Base-by-base conservation (phyloP, 768 basidiomycete genomes). In the Lactifluus pinguis region DNA sequence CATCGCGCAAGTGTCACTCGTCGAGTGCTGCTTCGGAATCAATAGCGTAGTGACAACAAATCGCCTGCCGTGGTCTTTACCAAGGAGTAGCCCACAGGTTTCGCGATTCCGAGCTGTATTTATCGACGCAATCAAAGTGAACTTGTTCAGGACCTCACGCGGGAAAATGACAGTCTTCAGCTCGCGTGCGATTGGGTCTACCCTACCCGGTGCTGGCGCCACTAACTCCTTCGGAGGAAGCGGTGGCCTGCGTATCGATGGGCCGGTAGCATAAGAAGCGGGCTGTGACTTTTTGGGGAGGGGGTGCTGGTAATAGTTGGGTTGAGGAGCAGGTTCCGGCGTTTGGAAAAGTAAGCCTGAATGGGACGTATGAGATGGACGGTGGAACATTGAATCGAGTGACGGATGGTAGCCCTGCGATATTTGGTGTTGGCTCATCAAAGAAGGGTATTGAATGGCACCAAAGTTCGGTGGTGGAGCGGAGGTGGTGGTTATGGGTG, bases 1-100 rank as follows among this genome's bases (percentile, higher is more conserved):
- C 87, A 93, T 95, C 36, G 85, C 84, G 71, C 93, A 95, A n/a
- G 91, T 92, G 74, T 95, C 91, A 60, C 86, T 84, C 64, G 91
- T 92, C 61, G 89, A 86, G 60, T 84, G 85, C 68, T 95, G 93
- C 71, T 82, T 88, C n/a, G 93, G 93, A 17, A 95, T 85, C 68
- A 95, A 73, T 68, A 95, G 71, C 51, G 86, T 88, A 57, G 89
- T 85, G n/a, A 94, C 89, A 3, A 81, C 72, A 67, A 75, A 92
- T 70, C 80, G 83, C 68, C 76, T 77, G 32, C 82, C 82, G 57
- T 75, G 71, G 60, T 76, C 76, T 70, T 78, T 84, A n/a, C 92
- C 93, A 7, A 95, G 73, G 47, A 97, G 71, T 55, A 95, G 67
- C 39, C 91, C 93, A 70, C 92, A 94, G 1, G 93, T 97, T 75